Conservation (phyloP, 148 eudicot genomes). For the Heliamphora exappendiculata region DNA sequence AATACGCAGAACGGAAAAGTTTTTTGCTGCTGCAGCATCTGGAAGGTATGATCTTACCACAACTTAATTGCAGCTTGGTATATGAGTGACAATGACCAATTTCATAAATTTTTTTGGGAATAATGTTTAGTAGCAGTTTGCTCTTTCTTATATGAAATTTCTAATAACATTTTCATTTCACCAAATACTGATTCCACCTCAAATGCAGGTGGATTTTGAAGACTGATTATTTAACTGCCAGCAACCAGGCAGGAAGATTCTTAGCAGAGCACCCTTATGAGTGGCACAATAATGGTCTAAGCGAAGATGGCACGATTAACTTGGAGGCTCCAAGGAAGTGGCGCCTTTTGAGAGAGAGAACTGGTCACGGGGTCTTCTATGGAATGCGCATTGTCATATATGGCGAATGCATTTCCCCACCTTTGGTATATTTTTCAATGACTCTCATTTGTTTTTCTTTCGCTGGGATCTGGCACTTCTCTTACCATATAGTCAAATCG, state of each 20-base stretch:
- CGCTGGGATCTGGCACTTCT: neutral
- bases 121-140: neutral
- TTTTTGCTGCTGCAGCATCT: conserved; percentile 96
- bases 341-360: conserved; percentile 84
- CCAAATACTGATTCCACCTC: conserved; percentile 8
- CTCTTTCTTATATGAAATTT: neutral
- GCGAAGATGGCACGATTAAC: conserved; percentile 80
- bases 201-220: conserved; percentile 86
- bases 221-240: conserved; percentile 70
- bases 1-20: conserved; percentile 82
- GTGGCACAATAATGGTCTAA: conserved; percentile 79
- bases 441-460: neutral
- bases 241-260: conserved; percentile 71
- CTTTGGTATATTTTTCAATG: conserved; percentile 50
- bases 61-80: neutral
- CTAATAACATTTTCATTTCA: neutral
- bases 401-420: conserved; percentile 93
- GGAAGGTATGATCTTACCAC: conserved; percentile 51
- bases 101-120: neutral
- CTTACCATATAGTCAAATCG: neutral
- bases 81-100: neutral
- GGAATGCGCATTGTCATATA: conserved; percentile 78
- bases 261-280: conserved; percentile 90
- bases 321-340: conserved; percentile 94
- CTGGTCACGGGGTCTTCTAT: conserved; percentile 90